Conservation (phyloP, 1,284 basidiomycete genomes). For the Ceratobasidium theobromae region DNA sequence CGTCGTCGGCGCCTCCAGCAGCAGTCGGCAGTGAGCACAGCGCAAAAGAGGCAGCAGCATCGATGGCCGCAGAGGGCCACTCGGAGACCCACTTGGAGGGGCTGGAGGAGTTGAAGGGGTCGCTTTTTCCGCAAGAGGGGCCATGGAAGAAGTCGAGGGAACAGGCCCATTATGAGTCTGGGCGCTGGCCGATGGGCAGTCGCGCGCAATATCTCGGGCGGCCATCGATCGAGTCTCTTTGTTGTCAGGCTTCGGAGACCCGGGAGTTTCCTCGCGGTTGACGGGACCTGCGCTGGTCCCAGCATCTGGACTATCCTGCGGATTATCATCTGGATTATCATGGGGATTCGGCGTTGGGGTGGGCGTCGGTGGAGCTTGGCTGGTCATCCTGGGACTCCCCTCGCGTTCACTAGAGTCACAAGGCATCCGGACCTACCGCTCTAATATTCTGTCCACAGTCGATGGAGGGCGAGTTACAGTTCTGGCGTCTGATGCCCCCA, state of each 20-base stretch:
- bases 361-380: conserved; percentile 10
- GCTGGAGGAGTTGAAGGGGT: neutral
- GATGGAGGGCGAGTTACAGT: conserved; percentile 4
- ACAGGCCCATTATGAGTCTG: conserved; percentile 4
- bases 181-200: neutral
- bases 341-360: too few species aligned
- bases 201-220: conserved; percentile 22
- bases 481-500: conserved; percentile 25
- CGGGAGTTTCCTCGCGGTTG: neutral
- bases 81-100: neutral
- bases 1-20: conserved; percentile 52
- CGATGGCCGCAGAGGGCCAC: conserved; percentile 7
- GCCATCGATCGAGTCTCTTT: conserved; percentile 16
- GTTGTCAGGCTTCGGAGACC: neutral
- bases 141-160: neutral
- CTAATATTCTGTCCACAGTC: neutral
- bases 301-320: neutral
- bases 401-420: too few species aligned
- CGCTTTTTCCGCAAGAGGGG: neutral
- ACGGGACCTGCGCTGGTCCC: neutral
- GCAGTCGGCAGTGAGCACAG: conserved; percentile 49
- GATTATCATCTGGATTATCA: too few species aligned
- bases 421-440: neutral
- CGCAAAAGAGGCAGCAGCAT: conserved; percentile 42
- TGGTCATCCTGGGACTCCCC: too few species aligned